Evolutionary conservation across 1,139 yeast species (phyloP).

Genomic region (Citeromyces hawaiiensis): DNA sequence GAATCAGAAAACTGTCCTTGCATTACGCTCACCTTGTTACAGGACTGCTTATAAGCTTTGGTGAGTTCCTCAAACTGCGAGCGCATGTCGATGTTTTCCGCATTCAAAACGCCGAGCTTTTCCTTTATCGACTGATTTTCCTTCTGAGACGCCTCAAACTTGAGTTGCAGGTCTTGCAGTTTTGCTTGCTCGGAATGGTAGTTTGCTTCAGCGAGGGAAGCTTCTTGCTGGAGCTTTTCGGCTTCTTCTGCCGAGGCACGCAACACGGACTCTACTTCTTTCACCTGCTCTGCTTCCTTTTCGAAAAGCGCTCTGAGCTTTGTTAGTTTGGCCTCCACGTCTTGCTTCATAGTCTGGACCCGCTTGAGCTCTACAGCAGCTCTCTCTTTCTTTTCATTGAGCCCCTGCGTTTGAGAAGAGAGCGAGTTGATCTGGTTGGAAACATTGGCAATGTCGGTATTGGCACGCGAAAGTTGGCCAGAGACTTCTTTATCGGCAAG

Average conservation of each 20-base stretch:
- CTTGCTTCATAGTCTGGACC: constrained; percentile 51
- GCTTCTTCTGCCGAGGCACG: constrained; percentile 52
- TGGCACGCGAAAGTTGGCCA: constrained; percentile 61
- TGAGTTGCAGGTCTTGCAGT: constrained; percentile 45
- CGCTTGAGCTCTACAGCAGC: constrained; percentile 67
- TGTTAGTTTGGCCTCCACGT: constrained; percentile 57
- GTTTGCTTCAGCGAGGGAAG: constrained; percentile 72
- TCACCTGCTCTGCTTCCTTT: constrained; percentile 63
- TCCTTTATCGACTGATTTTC: constrained; percentile 56
- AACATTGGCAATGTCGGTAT: constrained; percentile 77
- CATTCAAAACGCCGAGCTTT: constrained; percentile 50
- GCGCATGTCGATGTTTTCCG: constrained; percentile 48
- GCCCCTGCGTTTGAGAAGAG: constrained; percentile 56
- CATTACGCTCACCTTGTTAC: constrained; percentile 51
- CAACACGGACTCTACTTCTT: constrained; percentile 51
- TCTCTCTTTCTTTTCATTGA: constrained; percentile 57
- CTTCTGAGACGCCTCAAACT: constrained; percentile 52
- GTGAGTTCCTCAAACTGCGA: constrained; percentile 37
- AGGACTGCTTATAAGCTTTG: constrained; percentile 43
- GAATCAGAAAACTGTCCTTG: constrained; percentile 57
- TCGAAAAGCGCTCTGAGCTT: constrained; percentile 63
- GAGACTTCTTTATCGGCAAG: constrained; percentile 40
- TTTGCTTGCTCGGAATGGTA: constrained; percentile 60
- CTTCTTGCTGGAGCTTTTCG: constrained; percentile 60
- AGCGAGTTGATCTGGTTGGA: constrained; percentile 77